Evolutionary conservation across 139 green algal genomes (phyloP), one percentile per base, ranked within the genome.

Genomic region (Diplosphaera chodatii): DNA sequence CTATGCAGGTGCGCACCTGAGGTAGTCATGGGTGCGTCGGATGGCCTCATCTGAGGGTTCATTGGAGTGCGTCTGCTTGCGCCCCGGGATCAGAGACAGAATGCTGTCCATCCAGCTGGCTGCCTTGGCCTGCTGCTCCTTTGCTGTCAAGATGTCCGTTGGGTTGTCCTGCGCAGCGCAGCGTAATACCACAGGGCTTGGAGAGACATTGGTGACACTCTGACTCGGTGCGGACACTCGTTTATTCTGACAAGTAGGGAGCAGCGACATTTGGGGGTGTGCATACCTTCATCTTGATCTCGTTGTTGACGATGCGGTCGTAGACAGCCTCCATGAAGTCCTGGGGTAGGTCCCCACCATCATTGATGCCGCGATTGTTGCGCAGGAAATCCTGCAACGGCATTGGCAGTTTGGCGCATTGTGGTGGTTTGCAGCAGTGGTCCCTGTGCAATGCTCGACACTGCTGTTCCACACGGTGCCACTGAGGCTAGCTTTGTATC

Each of bases 291-390:
- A 99, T 96, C 83, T 96, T 96, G 83, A 99, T 99, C 80, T 99
- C 95, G 77, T 98, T 93, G 72, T 32, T 88, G 4, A 90, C 75
- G 71, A 99, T 99, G 74, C 93, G 86, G 67, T 98, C 92, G 77
- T 98, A 99, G 55, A 99, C 85, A 8, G 77, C 81, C 15, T 66
- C 71, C 86, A 99, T 87, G 75, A 96, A 96, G 6, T 95, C 91
- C 56, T 86, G 80, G 0, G 85, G 79, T 55, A 98, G 84, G 76
- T 99, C 96, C 18, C 80, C 80, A 22, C 89, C 92, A 68, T 99
- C 94, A 76, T 98, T 94, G 84, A 99, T 98, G 69, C 95, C 95
- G 13, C 95, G 85, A 83, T 99, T 99, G 88, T 99, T 99, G 34
- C 87, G 88, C 55, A 99, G 40, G 74, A 99, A 99, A 56, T 85